These are phyloP conservation scores for Auricularia sp. DNA, from an alignment of 768 basidiomycete species.

Conservation along the genomic window DNA sequence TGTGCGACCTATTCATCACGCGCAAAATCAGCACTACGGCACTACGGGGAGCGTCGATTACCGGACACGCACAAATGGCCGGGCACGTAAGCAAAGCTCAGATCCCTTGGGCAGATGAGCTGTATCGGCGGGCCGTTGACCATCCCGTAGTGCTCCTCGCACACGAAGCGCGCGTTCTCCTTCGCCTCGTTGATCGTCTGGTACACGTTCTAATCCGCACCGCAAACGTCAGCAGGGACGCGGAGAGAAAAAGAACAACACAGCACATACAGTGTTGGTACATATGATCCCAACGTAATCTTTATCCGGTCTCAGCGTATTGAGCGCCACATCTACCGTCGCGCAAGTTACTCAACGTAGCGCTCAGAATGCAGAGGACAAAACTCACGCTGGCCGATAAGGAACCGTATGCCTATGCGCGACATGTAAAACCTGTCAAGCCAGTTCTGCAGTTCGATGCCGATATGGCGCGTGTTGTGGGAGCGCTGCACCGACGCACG, in stretches of 20 bases:
- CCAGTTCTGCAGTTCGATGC: slow-evolving; percentile 88
- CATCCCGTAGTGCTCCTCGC: slow-evolving; percentile 59
- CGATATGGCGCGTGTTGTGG: slow-evolving; percentile 60
- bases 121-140: slow-evolving; percentile 95
- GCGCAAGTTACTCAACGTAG: background rate
- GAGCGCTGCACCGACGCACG: slow-evolving; percentile 32
- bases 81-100: slow-evolving; percentile 91
- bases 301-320: slow-evolving; percentile 78
- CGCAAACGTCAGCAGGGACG: background rate
- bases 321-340: slow-evolving; percentile 77
- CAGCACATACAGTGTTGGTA: slow-evolving; percentile 63
- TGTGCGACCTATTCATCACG: slow-evolving; percentile 54
- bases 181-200: slow-evolving; percentile 98
- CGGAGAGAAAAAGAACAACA: background rate
- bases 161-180: slow-evolving; percentile 74
- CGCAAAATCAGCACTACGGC: background rate
- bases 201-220: slow-evolving; percentile 61
- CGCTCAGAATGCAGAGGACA: slow-evolving; percentile 3
- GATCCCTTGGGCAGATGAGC: slow-evolving; percentile 81
- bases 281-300: slow-evolving; percentile 98
- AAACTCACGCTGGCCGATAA: slow-evolving; percentile 85
- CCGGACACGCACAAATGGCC: slow-evolving; percentile 55
- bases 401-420: slow-evolving; percentile 89
- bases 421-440: slow-evolving; percentile 95
- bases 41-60: slow-evolving; percentile 4